A percentile compares a stretch with the other conserved stretches of the same genome.
phyloP scores from a whole-genome alignment of 345 rosid genomes.

The Sonneratia alba region DNA sequence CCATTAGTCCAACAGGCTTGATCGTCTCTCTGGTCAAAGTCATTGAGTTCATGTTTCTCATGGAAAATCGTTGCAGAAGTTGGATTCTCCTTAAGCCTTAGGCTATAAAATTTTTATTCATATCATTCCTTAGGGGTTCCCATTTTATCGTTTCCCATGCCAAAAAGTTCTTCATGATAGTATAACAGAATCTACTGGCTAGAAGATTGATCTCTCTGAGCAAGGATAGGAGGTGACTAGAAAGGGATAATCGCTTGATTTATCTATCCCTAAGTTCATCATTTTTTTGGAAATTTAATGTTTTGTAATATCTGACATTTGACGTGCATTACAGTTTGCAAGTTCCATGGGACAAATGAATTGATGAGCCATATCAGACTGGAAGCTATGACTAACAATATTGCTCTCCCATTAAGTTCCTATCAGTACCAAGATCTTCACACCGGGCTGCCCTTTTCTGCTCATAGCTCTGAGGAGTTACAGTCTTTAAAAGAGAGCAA shows the following conservation, averaged over 20 bases:
- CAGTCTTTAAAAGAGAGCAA: constrained; percentile 19
- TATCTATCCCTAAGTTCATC: not conserved
- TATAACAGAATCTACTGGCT: not conserved
- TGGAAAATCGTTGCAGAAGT: not conserved
- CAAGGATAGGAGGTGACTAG: not conserved
- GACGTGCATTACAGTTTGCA: not conserved
- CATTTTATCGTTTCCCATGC: not conserved
- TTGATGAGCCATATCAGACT: constrained; percentile 33
- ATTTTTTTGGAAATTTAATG: not conserved
- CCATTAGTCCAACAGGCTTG: not conserved
- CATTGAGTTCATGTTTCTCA: not conserved
- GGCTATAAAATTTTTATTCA: not conserved
- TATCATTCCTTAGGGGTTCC: not conserved
- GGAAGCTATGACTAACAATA: constrained; percentile 33
- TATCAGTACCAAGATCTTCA: constrained; percentile 16
- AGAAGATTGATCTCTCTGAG: not conserved
- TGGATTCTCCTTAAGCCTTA: not conserved
- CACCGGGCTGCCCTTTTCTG: constrained; percentile 25
- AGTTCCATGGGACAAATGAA: constrained; percentile 22
- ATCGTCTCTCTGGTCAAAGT: not conserved
- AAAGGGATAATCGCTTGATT: not conserved
- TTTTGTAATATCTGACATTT: not conserved
- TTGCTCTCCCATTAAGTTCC: constrained; percentile 22
- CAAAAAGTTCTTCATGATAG: not conserved
- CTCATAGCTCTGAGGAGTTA: constrained; percentile 13